Evolutionary conservation across 768 basidiomycete genomes (phyloP), one percentile per base, ranked within the genome.

Genomic region (Lactarius vividus): DNA sequence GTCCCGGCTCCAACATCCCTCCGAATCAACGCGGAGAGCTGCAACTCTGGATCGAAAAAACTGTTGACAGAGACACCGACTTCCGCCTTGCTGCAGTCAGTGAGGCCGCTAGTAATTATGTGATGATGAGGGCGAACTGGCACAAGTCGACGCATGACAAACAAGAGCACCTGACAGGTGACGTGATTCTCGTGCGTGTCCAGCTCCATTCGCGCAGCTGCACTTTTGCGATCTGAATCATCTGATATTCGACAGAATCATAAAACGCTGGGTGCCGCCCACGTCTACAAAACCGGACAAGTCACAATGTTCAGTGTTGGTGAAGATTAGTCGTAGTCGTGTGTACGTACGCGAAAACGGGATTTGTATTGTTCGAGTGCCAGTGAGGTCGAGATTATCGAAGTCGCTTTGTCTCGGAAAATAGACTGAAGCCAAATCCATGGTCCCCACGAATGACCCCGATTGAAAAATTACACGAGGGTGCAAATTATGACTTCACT

Each of bases 31-130:
- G 44, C n/a, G 44, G 44, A 10, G 20, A 46, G 44, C n/a, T n/a
- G n/a, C 44, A 46, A 46, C 44, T 46, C n/a, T 46, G 44, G 44
- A 46, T 46, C n/a, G 44, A 46, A 46, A 46, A 46, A 46, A n/a
- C 9, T 4, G 44, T 46, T n/a, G 44, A 46, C n/a, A 46, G 6
- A 46, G 44, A 46, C n/a, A 46, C 44, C 44, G 44, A 46, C n/a
- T 9, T 46, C 44, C 16, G 23, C n/a, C 20, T 46, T n/a, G 44
- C 44, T 9, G 10, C 20, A 46, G 44, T 46, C 10, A 46, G 44
- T n/a, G 3, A 46, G 44, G n/a, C 4, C 44, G 1, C 8, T 11
- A 4, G 20, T n/a, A 46, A 46, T n/a, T n/a, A 46, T 46, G n/a
- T 46, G 44, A 10, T 23, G n/a, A 46, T 46, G 44, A 46, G 44